phyloP scores from a whole-genome alignment of 352 stramenopile genomes.

The Pythium rhizo-oryzae region DNA sequence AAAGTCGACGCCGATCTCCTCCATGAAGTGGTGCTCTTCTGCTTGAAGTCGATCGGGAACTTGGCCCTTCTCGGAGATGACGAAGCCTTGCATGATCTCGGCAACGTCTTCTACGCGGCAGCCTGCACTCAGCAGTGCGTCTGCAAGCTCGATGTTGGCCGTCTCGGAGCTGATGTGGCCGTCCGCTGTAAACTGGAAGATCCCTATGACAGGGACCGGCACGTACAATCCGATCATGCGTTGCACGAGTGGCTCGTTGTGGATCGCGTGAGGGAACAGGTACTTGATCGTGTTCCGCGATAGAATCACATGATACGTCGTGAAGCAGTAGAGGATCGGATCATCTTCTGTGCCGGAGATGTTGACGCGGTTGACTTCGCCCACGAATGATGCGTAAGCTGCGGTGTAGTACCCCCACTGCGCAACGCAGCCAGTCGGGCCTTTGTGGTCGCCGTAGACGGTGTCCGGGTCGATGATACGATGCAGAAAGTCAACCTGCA shows the following conservation, averaged over 20 bases:
- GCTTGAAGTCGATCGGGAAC: constrained; percentile 28
- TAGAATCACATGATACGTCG: constrained; percentile 31
- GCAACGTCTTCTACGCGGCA: constrained; percentile 27
- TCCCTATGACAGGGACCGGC: constrained; percentile 23
- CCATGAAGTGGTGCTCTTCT: constrained; percentile 24
- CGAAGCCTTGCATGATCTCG: constrained; percentile 29
- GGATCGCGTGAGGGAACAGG: constrained; percentile 30
- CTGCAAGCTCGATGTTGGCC: constrained; percentile 28
- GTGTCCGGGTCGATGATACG: constrained; percentile 24
- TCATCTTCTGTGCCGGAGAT: constrained; percentile 32
- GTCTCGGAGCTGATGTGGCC: constrained; percentile 29
- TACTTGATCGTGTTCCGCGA: constrained; percentile 34
- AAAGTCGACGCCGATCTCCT: constrained; percentile 26
- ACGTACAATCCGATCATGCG: constrained; percentile 32
- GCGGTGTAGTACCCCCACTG: constrained; percentile 36
- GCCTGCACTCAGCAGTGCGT: constrained; percentile 26
- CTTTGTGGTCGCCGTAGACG: constrained; percentile 33
- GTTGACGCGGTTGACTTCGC: constrained; percentile 28
- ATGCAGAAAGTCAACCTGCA: constrained; percentile 26
- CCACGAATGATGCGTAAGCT: constrained; percentile 32
- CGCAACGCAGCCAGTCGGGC: constrained; percentile 8
- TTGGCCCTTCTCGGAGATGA: constrained; percentile 19
- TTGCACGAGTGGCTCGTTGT: constrained; percentile 30
- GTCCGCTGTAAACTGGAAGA: constrained; percentile 27
- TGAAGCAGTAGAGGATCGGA: constrained; percentile 32